Base-by-base conservation (phyloP, 306 rosid species). In the Glycyrrhiza uralensis region DNA sequence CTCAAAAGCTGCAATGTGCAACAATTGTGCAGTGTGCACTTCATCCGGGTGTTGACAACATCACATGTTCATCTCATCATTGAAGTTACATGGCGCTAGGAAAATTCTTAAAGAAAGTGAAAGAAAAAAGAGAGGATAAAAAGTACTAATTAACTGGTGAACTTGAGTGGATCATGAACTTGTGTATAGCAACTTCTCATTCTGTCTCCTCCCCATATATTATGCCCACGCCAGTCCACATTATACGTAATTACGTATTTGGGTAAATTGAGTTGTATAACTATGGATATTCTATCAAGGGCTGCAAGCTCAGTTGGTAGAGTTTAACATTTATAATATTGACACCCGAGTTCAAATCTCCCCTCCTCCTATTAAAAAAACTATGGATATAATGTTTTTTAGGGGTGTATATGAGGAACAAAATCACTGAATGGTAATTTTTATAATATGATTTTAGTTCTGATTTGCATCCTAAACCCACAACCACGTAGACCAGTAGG, bases 61-160 rank as follows among this genome's bases (percentile, higher is more conserved):
- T 36, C 90, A 79, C 79, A 78, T 81, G 84, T 51, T 24, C 13
- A 30, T 58, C 71, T 69, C 71, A 84, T 83, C 63, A 80, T 87
- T 80, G 79, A 46, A 32, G 49, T 50, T 80, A 64, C 81, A 80
- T 80, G 83, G 75, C 19, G 75, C 19, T 5, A 15, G 6, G 63
- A 36, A 67, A 44, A 45, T 22, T 64, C 42, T 44, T 4, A 14
- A 36, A 5, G 1, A 20, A 44, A 52, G 13, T 10, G 4, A 32
- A 2, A 38, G 14, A 38, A 10, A 38, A 12, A 41, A 13, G 6
- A 23, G 24, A 3, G 1, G 12, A 4, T 19, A 4, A 44, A n/a
- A 29, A 56, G 61, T 50, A 17, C 54, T 24, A 20, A 17, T n/a
- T n/a, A 18, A 28, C n/a, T n/a, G 29, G 57, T 61, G 70, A 23